Base-by-base conservation (phyloP, 257 asterid genomes). In the Verbena officinalis region DNA sequence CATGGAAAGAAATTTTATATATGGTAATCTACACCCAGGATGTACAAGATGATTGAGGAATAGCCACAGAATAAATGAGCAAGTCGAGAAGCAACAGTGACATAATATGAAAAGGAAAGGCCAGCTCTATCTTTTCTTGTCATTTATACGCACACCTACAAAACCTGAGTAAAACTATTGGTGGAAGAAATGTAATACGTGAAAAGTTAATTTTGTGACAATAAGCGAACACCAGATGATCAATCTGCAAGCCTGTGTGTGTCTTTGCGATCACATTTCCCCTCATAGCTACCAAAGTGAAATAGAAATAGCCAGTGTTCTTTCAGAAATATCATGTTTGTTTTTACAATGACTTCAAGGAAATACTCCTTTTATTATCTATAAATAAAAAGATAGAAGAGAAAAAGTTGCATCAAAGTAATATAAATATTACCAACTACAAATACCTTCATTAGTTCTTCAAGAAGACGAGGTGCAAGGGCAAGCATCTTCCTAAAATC, bases 401-500 rank as follows among this genome's bases (percentile, higher is more conserved):
- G 52, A 23, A 22, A 45, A 24, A 30, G 49, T 22, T n/a, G 24
- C 59, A 30, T 42, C 56, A 27, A 9, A 56, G 62, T 42, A 15
- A 7, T 34, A 30, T 19, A 30, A 43, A 61, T 68, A 43, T 43
- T 54, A 59, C 51, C 45, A 54, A 55, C 64, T 73, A 50, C 31
- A 0, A 73, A 48, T 73, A 94, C 99, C 98, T 94, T 94, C 90
- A 94, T 89, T 70, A 94, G 78, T 71, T 94, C 99, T 82, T 94
- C 99, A 70, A 94, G 93, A 72, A 94, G 99, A 72, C 99, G 91
- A 64, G 99, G 99, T 55, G 99, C 95, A 64, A 88, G 87, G 71
- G 85, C 82, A 78, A 94, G 96, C 82, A 94, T 85, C 72, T 81
- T 89, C 81, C 53, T 88, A 59, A 88, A 78, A 84, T 94, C 98